phyloP scores from a whole-genome alignment of 2,329 filamentous ascomycete species.

The Mycocentrospora acerina region DNA sequence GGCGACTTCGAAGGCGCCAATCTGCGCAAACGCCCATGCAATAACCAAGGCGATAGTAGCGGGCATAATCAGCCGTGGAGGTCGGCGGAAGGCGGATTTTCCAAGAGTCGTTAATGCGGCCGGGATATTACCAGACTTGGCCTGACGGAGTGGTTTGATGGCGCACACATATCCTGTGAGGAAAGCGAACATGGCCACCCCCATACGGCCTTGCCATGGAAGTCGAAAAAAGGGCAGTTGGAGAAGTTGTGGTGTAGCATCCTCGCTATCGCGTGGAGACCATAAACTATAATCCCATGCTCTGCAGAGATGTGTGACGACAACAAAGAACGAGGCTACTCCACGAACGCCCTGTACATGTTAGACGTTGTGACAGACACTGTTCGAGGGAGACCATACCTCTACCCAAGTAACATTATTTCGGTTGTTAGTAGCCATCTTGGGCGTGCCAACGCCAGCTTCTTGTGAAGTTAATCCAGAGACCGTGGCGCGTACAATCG shows the following conservation, averaged over 20 bases:
- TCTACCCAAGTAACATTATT: slow-evolving; percentile 47
- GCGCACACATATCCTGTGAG: slow-evolving; percentile 59
- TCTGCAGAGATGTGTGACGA: slow-evolving; percentile 55
- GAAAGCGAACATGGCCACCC: slow-evolving; percentile 59
- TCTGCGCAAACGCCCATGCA: slow-evolving; percentile 52
- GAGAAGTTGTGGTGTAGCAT: slow-evolving; percentile 48
- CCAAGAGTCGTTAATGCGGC: slow-evolving; percentile 52
- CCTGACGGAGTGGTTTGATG: slow-evolving; percentile 56
- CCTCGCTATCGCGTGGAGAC: slow-evolving; percentile 47
- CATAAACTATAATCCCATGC: slow-evolving; percentile 57
- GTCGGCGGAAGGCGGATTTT: slow-evolving; percentile 57
- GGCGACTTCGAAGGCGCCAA: slow-evolving; percentile 52
- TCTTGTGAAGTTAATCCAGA: slow-evolving; percentile 15
- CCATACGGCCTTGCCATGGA: slow-evolving; percentile 57
- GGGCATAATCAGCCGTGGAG: slow-evolving; percentile 54
- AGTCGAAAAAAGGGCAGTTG: slow-evolving; percentile 57
- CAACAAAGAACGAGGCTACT: slow-evolving; percentile 56
- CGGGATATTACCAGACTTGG: slow-evolving; percentile 48
- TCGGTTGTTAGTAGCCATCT: slow-evolving; percentile 32
- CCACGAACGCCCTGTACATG: slow-evolving; percentile 51
- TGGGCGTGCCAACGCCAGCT: slow-evolving; percentile 10
- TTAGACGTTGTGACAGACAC: slow-evolving; percentile 5
- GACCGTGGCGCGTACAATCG: slow-evolving; percentile 28
- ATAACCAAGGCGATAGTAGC: slow-evolving; percentile 55
- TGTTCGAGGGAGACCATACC: slow-evolving; percentile 24